Conservation (phyloP, 2,329 filamentous ascomycete genomes). For the Dryadomyces quercivorus region DNA sequence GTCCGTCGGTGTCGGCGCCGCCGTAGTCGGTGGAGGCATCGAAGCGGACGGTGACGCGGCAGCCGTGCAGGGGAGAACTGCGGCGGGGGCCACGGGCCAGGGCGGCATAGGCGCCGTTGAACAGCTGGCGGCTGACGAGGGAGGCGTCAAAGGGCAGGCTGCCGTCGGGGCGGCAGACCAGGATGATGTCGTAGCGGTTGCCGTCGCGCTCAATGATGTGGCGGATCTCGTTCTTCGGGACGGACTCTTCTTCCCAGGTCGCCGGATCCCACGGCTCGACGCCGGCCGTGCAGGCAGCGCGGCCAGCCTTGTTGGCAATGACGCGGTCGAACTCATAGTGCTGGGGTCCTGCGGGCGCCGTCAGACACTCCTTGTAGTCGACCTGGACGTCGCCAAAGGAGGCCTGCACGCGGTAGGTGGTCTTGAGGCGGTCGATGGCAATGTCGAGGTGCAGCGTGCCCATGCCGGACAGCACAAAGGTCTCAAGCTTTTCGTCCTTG, state of each 20-base stretch:
- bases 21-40: slow-evolving; percentile 54
- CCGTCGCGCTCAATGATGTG: slow-evolving; percentile 41
- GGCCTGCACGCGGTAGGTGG: slow-evolving; percentile 79
- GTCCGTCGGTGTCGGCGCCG: slow-evolving; percentile 50
- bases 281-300: slow-evolving; percentile 59
- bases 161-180: slow-evolving; percentile 30
- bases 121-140: slow-evolving; percentile 45
- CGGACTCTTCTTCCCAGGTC: neutral
- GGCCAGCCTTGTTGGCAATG: slow-evolving; percentile 68
- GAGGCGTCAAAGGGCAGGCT: slow-evolving; percentile 34
- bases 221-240: neutral
- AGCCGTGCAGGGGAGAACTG: slow-evolving; percentile 67
- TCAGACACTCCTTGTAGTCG: slow-evolving; percentile 79
- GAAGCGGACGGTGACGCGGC: slow-evolving; percentile 57
- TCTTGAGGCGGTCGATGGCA: slow-evolving; percentile 73
- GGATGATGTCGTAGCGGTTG: slow-evolving; percentile 51
- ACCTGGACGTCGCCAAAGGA: slow-evolving; percentile 87
- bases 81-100: slow-evolving; percentile 75
- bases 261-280: slow-evolving; percentile 43
- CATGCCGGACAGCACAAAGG: slow-evolving; percentile 92
- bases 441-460: slow-evolving; percentile 93
- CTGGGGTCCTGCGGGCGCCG: slow-evolving; percentile 40
- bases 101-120: slow-evolving; percentile 72
- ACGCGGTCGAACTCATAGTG: slow-evolving; percentile 62
- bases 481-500: slow-evolving; percentile 78